Evolutionary conservation across 2,329 filamentous ascomycete genomes (phyloP).

Genomic region (Botryotinia calthae): DNA sequence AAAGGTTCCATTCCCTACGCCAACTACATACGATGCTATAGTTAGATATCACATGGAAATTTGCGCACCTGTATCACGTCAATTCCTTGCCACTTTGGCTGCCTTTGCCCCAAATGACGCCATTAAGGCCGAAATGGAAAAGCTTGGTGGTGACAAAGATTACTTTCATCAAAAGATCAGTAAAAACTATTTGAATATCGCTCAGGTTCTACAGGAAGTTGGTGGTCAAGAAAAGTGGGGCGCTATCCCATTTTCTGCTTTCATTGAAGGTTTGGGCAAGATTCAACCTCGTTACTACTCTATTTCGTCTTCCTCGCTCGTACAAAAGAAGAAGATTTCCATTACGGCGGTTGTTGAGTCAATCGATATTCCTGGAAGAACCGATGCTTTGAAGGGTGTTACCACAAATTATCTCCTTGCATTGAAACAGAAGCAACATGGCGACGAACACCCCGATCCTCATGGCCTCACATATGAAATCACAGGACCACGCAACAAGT

Average conservation of each 20-base stretch:
- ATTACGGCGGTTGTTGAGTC: conserved; percentile 94
- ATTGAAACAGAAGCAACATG: conserved; percentile 94
- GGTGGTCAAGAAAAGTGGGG: conserved; percentile 74
- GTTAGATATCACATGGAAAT: conserved; percentile 96
- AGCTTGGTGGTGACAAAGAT: conserved; percentile 88
- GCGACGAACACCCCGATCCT: conserved; percentile 74
- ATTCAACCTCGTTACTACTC: conserved; percentile 98
- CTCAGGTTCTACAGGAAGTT: conserved; percentile 73
- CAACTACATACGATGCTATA: conserved; percentile 93
- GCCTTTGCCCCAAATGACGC: conserved; percentile 85
- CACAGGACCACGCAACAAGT: conserved; percentile 89
- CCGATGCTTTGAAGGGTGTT: conserved; percentile 82
- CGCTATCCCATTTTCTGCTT: conserved; percentile 85
- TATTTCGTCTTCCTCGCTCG: conserved; percentile 92
- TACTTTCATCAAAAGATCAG: conserved; percentile 88
- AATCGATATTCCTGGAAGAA: conserved; percentile 70
- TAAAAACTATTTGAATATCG: conserved; percentile 82
- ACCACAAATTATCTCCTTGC: conserved; percentile 96
- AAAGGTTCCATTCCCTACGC: conserved; percentile 95
- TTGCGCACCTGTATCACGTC: conserved; percentile 90
- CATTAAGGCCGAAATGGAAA: conserved; percentile 82
- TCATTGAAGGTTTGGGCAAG: conserved; percentile 92
- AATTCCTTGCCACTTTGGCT: conserved; percentile 84
- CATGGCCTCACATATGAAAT: conserved; percentile 86
- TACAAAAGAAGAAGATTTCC: conserved; percentile 91